phyloP scores from a whole-genome alignment of 1,139 yeast genomes.

The Kodamaea sp. region DNA sequence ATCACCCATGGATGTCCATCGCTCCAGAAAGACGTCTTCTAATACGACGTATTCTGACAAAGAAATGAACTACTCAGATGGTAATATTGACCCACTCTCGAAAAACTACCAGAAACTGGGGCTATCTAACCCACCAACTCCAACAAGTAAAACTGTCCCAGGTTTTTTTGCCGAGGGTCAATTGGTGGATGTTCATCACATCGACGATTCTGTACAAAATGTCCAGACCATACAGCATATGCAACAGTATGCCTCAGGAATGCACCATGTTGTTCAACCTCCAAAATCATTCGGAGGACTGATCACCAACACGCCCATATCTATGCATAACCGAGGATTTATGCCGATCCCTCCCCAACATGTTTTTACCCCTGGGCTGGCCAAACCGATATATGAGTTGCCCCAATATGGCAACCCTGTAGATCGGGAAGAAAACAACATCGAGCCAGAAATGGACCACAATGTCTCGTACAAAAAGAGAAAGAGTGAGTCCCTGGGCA shows the following conservation, averaged over 20 bases:
- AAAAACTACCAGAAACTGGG: too few species aligned
- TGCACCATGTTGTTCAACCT: neutral
- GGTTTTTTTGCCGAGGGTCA: too few species aligned
- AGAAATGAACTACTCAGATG: neutral
- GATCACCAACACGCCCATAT: neutral
- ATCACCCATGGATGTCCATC: too few species aligned
- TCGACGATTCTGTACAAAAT: neutral
- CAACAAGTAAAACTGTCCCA: too few species aligned
- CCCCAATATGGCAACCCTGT: neutral
- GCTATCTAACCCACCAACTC: too few species aligned
- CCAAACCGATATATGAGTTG: neutral
- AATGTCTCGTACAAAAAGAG: neutral
- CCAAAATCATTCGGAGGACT: neutral
- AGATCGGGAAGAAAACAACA: neutral
- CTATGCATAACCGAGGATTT: neutral
- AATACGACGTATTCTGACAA: neutral
- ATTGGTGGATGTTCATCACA: neutral
- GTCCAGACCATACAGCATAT: neutral
- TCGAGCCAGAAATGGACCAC: neutral
- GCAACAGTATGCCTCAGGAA: neutral
- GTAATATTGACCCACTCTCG: too few species aligned
- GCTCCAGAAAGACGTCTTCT: neutral
- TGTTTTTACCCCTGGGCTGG: neutral
- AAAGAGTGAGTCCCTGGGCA: neutral
- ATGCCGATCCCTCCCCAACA: neutral